Evolutionary conservation across 116 monocot genomes (phyloP).

Genomic region (Thalassia testudinum): DNA sequence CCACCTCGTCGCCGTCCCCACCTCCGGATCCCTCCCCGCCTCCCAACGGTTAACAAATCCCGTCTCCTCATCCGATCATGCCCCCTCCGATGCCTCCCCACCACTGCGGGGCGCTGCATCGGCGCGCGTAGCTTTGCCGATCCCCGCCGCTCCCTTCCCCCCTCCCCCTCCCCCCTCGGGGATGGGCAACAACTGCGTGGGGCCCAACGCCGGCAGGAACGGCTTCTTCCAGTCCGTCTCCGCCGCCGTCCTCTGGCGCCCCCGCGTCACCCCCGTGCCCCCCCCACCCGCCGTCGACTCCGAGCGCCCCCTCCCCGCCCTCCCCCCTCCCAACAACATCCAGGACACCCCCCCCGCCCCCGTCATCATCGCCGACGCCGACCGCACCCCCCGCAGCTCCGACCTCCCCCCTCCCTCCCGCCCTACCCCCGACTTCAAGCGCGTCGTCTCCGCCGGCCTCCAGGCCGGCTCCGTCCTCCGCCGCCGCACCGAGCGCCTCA

Average conservation of each 20-base stretch:
- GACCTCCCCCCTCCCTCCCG: neutral
- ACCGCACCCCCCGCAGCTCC: neutral
- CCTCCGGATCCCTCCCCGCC: no score
- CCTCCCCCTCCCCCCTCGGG: neutral
- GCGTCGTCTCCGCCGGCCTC: conserved; percentile 15
- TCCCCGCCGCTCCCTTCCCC: no score
- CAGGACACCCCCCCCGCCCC: conserved; percentile 4
- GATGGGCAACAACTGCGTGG: conserved; percentile 14
- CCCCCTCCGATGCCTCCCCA: no score
- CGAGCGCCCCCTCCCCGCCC: neutral
- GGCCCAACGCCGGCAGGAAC: conserved; percentile 5
- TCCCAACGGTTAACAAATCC: no score
- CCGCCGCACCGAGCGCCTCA: conserved; percentile 15
- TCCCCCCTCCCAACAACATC: neutral
- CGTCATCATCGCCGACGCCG: neutral
- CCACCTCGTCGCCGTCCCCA: no score
- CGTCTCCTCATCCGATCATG: no score
- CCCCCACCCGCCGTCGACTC: neutral
- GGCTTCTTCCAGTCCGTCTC: conserved; percentile 18
- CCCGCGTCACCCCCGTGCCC: neutral
- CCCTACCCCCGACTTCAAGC: conserved; percentile 4
- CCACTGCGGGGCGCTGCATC: no score
- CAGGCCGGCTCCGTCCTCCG: conserved; percentile 16
- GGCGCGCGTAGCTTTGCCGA: no score
- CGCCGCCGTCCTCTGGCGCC: conserved; percentile 11